Percentiles rank a stretch among this genome's conserved stretches.
Evolutionary conservation across 2,329 filamentous ascomycete genomes (phyloP).

Genomic region (Fusarium vanettenii): DNA sequence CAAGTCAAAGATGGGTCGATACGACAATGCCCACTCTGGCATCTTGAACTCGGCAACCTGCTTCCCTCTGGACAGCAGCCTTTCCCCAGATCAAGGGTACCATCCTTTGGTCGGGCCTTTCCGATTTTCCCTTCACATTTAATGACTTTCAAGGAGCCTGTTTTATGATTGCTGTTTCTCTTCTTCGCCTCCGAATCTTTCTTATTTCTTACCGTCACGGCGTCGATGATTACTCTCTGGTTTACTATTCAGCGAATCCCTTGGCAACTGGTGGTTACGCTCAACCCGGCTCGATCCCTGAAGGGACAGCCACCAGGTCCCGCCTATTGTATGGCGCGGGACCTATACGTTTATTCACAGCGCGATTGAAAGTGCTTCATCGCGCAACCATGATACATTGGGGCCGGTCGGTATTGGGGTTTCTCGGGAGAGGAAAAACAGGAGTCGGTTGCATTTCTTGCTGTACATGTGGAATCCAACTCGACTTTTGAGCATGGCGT

Average conservation of each 20-base stretch:
- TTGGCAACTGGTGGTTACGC: conserved; percentile 41
- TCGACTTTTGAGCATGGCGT: conserved; percentile 33
- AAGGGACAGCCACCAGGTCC: conserved; percentile 30
- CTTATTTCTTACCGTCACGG: conserved; percentile 34
- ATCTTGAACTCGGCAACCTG: conserved; percentile 17
- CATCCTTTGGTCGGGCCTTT: conserved; percentile 10
- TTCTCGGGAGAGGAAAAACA: conserved; percentile 37
- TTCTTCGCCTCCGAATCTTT: conserved; percentile 14
- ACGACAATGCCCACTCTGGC: conserved; percentile 17
- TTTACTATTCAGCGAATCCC: conserved; percentile 36
- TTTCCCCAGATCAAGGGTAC: conserved; percentile 4
- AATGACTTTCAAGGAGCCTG: conserved; percentile 37
- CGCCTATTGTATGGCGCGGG: conserved; percentile 22
- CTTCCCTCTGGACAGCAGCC: conserved; percentile 9
- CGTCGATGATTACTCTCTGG: conserved; percentile 32
- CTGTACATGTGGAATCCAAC: conserved; percentile 30
- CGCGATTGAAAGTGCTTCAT: conserved; percentile 46
- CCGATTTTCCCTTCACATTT: conserved; percentile 32
- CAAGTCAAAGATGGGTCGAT: conserved; percentile 21
- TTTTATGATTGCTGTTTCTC: conserved; percentile 31
- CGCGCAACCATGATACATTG: conserved; percentile 41
- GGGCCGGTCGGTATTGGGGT: conserved; percentile 28
- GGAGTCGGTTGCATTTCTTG: conserved; percentile 35
- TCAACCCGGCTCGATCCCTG: conserved; percentile 28
- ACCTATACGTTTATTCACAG: conserved; percentile 44